Conservation (phyloP, 2,329 filamentous ascomycete species). For the Scedosporium aurantiacum region DNA sequence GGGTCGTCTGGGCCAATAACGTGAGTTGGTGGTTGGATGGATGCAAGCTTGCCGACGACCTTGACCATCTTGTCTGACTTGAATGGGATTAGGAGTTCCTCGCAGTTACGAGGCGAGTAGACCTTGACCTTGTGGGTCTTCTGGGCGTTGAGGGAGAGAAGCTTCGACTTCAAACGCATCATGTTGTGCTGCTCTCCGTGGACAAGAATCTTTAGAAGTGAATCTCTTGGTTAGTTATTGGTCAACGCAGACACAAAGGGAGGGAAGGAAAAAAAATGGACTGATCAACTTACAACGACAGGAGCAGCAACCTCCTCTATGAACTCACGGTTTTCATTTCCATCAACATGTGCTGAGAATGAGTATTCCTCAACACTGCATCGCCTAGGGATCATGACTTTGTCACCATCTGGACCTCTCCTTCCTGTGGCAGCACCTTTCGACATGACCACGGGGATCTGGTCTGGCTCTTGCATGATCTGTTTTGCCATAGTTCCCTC, state of each 20-base stretch:
- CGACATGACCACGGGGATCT: slow-evolving; percentile 90
- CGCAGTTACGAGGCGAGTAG: slow-evolving; percentile 87
- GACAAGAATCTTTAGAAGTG: slow-evolving; percentile 50
- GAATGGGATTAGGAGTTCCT: slow-evolving; percentile 90
- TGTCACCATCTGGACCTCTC: slow-evolving; percentile 58
- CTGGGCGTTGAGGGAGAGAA: slow-evolving; percentile 80
- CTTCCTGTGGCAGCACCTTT: slow-evolving; percentile 43
- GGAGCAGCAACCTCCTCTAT: slow-evolving; percentile 89
- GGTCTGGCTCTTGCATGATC: slow-evolving; percentile 87
- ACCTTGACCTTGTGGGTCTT: slow-evolving; percentile 80
- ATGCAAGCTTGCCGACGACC: slow-evolving; percentile 86
- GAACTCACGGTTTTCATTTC: slow-evolving; percentile 89
- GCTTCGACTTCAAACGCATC: slow-evolving; percentile 90
- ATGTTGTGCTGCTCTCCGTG: slow-evolving; percentile 97
- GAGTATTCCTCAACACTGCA: slow-evolving; percentile 92
- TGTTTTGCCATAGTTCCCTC: slow-evolving; percentile 98
- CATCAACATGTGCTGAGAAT: slow-evolving; percentile 94
- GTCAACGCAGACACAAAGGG: neutral
- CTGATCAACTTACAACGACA: slow-evolving; percentile 64
- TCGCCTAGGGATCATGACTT: slow-evolving; percentile 79
- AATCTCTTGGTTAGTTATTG: neutral
- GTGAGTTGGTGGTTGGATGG: slow-evolving; percentile 56
- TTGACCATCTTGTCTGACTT: slow-evolving; percentile 91
- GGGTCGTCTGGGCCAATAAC: slow-evolving; percentile 18
- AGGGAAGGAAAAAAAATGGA: neutral